A percentile compares a stretch with the other conserved stretches of the same genome.
These are phyloP conservation scores for Saturnispora saitoi DNA, from an alignment of 805 yeast species.

Conservation along the genomic window DNA sequence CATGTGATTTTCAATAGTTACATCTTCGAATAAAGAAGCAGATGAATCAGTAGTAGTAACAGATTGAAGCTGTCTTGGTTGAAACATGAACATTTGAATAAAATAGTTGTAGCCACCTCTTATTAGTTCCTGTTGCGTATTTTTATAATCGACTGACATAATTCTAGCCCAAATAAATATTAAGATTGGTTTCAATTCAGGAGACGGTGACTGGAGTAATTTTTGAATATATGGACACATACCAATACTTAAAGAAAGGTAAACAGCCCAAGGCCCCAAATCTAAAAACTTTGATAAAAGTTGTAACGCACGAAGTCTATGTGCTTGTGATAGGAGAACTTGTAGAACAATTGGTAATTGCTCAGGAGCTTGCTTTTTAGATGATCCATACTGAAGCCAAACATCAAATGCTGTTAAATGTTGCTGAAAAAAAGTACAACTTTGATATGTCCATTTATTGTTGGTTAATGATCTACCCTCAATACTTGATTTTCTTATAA, in stretches of 20 bases:
- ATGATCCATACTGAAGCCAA: conserved; percentile 88
- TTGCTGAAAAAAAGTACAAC: conserved; percentile 91
- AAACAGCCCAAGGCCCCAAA: conserved; percentile 96
- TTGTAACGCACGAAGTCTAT: conserved; percentile 80
- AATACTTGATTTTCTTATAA: not conserved
- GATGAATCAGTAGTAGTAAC: conserved; percentile 20
- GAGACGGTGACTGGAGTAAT: conserved; percentile 88
- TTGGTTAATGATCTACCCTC: conserved; percentile 2
- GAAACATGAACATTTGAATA: conserved; percentile 59
- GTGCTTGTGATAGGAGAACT: conserved; percentile 88
- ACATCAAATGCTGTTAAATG: conserved; percentile 93
- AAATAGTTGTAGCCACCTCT: conserved; percentile 91
- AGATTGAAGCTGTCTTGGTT: conserved; percentile 16
- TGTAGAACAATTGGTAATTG: conserved; percentile 92
- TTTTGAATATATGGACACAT: conserved; percentile 92
- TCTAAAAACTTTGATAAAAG: conserved; percentile 80
- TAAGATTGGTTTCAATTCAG: conserved; percentile 85
- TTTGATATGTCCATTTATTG: conserved; percentile 51
- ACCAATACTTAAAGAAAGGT: conserved; percentile 85
- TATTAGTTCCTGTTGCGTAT: conserved; percentile 85
- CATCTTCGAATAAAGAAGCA: conserved; percentile 16
- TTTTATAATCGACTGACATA: conserved; percentile 87
- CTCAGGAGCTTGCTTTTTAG: conserved; percentile 81
- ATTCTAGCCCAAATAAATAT: conserved; percentile 97
- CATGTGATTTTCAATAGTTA: conserved; percentile 26